These are phyloP conservation scores for Quercus variabilis DNA, from an alignment of 306 rosid genomes.

Conservation along the genomic window DNA sequence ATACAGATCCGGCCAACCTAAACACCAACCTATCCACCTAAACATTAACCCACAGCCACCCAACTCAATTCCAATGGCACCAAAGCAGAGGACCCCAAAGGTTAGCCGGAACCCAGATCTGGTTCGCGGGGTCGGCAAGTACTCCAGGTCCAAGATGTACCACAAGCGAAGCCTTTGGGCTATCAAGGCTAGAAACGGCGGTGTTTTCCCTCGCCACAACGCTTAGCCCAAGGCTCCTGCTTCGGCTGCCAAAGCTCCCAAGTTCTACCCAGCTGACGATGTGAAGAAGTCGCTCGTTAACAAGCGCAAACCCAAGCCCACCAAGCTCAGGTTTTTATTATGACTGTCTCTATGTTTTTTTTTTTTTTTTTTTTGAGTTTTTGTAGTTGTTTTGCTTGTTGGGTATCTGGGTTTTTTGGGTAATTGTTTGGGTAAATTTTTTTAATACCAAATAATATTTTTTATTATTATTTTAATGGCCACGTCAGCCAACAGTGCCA, in stretches of 20 bases:
- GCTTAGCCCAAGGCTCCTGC: constrained; percentile 38
- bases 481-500: too few relatives aligned
- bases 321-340: constrained; percentile 46
- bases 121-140: constrained; percentile 61
- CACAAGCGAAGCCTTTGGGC: constrained; percentile 77
- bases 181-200: constrained; percentile 73
- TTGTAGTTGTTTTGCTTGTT: too few relatives aligned
- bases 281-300: constrained; percentile 53
- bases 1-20: too few relatives aligned
- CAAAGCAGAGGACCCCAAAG: constrained; percentile 34
- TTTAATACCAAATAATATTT: too few relatives aligned
- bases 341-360: neutral
- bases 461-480: too few relatives aligned
- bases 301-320: constrained; percentile 46
- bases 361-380: too few relatives aligned
- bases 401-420: too few relatives aligned
- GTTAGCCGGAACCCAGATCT: constrained; percentile 61
- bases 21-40: too few relatives aligned
- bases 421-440: too few relatives aligned
- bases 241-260: constrained; percentile 30
- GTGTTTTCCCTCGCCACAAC: constrained; percentile 61
- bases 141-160: constrained; percentile 60
- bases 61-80: constrained; percentile 47
- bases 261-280: constrained; percentile 60
- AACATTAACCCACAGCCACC: too few relatives aligned